Evolutionary conservation across 1,139 yeast species (phyloP).

Genomic region (Nakaseomyces bracarensis): DNA sequence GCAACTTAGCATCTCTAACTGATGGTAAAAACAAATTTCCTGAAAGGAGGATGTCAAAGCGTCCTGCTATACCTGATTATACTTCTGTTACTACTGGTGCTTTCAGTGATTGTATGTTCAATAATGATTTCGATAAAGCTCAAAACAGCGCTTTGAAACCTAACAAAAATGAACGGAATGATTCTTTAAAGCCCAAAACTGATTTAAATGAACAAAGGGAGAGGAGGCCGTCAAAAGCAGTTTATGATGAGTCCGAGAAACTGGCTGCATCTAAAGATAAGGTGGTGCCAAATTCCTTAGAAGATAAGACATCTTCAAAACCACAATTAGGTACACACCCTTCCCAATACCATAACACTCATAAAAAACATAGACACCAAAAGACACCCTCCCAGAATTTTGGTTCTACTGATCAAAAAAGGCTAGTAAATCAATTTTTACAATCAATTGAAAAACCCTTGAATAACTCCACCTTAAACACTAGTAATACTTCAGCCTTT

Average conservation of each 20-base stretch:
- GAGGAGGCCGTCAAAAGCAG: slow-evolving; percentile 10
- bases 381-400: slow-evolving; percentile 2
- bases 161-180: not conserved
- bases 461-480: slow-evolving; percentile 1
- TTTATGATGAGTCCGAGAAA: not conserved
- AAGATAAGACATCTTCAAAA: slow-evolving; percentile 4
- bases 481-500: slow-evolving; percentile 5
- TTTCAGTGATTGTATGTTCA: slow-evolving; percentile 16
- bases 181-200: not conserved
- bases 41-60: slow-evolving; percentile 5
- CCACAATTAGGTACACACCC: slow-evolving; percentile 10
- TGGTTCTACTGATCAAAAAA: slow-evolving; percentile 12
- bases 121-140: not conserved
- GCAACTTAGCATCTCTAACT: slow-evolving; percentile 4
- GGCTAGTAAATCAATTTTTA: slow-evolving; percentile 26
- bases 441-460: slow-evolving; percentile 10
- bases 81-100: slow-evolving; percentile 12
- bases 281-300: too few species aligned
- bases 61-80: slow-evolving; percentile 7
- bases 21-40: slow-evolving; percentile 2
- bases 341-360: slow-evolving; percentile 6
- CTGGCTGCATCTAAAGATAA: not conserved
- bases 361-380: slow-evolving; percentile 6
- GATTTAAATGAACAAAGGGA: not conserved
- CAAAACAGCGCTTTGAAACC: not conserved